These are phyloP conservation scores for Chaetothyriales sp. DNA, from an alignment of 2,329 filamentous ascomycete species.

Conservation along the genomic window DNA sequence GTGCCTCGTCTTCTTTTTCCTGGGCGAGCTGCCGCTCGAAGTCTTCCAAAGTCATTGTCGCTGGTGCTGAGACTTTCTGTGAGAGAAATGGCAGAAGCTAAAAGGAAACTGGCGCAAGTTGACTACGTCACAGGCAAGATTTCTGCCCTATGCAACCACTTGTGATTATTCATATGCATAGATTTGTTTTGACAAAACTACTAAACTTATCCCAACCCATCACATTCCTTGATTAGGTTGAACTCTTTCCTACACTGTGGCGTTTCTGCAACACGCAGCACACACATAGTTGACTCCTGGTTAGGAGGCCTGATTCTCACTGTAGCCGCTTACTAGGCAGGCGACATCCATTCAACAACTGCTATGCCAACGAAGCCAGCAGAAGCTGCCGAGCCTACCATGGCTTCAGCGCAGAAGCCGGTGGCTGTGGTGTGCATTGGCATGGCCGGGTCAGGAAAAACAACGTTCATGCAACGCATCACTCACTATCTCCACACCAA, in stretches of 20 bases:
- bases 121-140: too few species aligned
- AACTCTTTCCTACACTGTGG: too few species aligned
- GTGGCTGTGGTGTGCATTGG: constrained; percentile 84
- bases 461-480: constrained; percentile 99
- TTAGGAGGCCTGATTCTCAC: too few species aligned
- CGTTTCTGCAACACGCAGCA: too few species aligned
- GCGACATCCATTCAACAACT: neutral
- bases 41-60: constrained; percentile 48
- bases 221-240: too few species aligned
- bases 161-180: too few species aligned
- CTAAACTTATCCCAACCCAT: too few species aligned
- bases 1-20: constrained; percentile 22
- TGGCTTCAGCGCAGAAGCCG: constrained; percentile 28
- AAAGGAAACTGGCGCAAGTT: neutral
- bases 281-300: too few species aligned
- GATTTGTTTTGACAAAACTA: too few species aligned
- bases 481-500: constrained; percentile 81
- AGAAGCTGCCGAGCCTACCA: neutral
- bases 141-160: too few species aligned
- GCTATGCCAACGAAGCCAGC: too few species aligned
- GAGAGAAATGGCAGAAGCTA: neutral
- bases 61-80: neutral
- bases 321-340: too few species aligned
- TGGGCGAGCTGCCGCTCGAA: constrained; percentile 64
- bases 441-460: constrained; percentile 98